Conservation (phyloP, 768 basidiomycete genomes). For the Paxillus rubicundulus region DNA sequence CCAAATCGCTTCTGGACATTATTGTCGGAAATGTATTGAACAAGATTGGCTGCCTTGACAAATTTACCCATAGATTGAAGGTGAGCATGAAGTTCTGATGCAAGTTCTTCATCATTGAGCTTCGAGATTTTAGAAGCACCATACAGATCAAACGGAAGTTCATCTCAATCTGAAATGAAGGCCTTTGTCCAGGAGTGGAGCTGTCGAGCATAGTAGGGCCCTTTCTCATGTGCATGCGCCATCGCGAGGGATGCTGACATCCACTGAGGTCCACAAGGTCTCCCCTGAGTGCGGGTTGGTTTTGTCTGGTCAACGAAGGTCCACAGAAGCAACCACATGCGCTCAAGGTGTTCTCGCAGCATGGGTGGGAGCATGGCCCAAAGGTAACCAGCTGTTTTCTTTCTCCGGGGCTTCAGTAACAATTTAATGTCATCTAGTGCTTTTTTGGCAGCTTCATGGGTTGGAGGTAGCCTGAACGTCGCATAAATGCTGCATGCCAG, state of each 20-base stretch:
- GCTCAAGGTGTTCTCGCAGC: no score
- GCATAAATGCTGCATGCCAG: neutral
- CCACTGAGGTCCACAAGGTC: no score
- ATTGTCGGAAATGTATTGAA: constrained; percentile 3
- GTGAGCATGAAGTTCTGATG: constrained; percentile 7
- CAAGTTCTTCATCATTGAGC: constrained; percentile 14
- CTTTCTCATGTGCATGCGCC: no score
- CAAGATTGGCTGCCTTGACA: constrained; percentile 16
- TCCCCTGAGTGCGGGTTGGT: no score
- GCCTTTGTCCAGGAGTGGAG: no score
- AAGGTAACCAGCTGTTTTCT: neutral
- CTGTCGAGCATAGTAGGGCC: no score
- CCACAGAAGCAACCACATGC: neutral
- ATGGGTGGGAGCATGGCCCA: neutral
- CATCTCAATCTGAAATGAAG: constrained; percentile 17
- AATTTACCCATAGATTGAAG: no score
- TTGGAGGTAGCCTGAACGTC: neutral
- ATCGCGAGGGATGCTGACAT: no score
- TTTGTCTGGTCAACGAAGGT: no score
- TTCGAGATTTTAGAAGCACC: constrained; percentile 13
- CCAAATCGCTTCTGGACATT: constrained; percentile 12
- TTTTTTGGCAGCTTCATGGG: no score
- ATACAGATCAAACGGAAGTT: constrained; percentile 20
- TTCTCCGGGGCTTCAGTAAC: neutral
- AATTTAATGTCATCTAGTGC: no score